Evolutionary conservation across 306 rosid genomes (phyloP).

Genomic region (Cercis canadensis): DNA sequence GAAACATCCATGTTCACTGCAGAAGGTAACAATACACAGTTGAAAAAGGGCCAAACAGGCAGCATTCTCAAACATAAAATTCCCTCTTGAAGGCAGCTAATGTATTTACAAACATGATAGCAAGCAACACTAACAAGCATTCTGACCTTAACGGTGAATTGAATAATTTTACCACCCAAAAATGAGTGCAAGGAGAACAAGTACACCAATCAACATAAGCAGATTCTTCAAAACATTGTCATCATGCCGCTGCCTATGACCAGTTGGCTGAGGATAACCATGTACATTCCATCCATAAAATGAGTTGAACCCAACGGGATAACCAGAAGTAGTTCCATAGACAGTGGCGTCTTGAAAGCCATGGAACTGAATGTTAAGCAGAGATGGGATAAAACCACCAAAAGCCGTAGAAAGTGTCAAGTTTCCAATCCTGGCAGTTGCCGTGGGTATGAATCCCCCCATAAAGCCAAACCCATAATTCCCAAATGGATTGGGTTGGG

Average conservation of each 20-base stretch:
- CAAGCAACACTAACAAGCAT: background rate
- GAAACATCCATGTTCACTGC: conserved; percentile 30
- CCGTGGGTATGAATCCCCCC: conserved; percentile 88
- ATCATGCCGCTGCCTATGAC: conserved; percentile 64
- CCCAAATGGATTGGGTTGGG: conserved; percentile 58
- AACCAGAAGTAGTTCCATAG: conserved; percentile 86
- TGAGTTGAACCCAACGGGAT: conserved; percentile 65
- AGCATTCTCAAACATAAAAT: conserved; percentile 34
- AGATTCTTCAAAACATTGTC: conserved; percentile 83
- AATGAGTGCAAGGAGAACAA: conserved; percentile 73
- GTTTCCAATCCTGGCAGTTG: conserved; percentile 81
- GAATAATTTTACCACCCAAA: conserved; percentile 60
- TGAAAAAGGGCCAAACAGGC: conserved; percentile 18
- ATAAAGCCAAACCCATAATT: conserved; percentile 77
- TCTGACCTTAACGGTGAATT: background rate
- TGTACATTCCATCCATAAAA: conserved; percentile 72
- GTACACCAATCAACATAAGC: conserved; percentile 69
- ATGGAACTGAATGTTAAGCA: conserved; percentile 77
- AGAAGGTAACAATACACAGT: conserved; percentile 41
- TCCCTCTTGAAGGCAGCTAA: conserved; percentile 41
- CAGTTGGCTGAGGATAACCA: conserved; percentile 54
- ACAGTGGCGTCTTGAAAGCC: conserved; percentile 89
- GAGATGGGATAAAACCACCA: conserved; percentile 81
- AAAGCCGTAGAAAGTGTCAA: conserved; percentile 82
- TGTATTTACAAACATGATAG: conserved; percentile 50